Evolutionary conservation across 2,329 filamentous ascomycete species (phyloP), one percentile per base, ranked within the genome.

Genomic region (Dactylellina sp.): DNA sequence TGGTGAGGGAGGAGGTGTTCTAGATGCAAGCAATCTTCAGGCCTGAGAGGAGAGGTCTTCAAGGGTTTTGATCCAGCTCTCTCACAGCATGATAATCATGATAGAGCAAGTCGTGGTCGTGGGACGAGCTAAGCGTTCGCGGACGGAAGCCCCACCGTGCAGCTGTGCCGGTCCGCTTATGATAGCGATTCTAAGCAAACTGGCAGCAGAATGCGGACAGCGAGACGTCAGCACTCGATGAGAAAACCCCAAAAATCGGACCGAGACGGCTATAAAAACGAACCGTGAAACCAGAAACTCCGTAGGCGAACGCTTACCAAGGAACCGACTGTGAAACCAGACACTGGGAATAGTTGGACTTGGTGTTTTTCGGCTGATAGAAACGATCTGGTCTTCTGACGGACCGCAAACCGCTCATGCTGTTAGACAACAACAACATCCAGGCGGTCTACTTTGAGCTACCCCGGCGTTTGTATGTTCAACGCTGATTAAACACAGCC

Each of bases 111-210:
- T 9, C 5, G 66, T 57, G 68, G 59, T 72, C 68, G 68, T 72
- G 68, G 65, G 68, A 65, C 68, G 52, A 40, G 68, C 60, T 61
- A 72, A n/a, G 68, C 66, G 66, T 71, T 71, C 59, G 66, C 66
- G 66, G 66, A 64, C 66, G 66, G 66, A 66, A 55, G 60, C 68
- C 68, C 68, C 60, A 68, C 63, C 28, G 28, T 4, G 9, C 28
- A 32, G 63, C 63, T 9, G 28, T 4, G 9, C 28, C 35, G 63
- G 53, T 46, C 68, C 68, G 68, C 68, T 72, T 72, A 64, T 53
- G 68, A 71, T 71, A 71, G 59, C 66, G 60, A 64, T 64, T 72
- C 61, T 53, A 39, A 72, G 59, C 53, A 59, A 42, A 52, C 20
- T 53, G 64, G 39, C 39, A 18, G n/a, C 55, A 42, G 39, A 57